Percentiles rank a stretch among this genome's conserved stretches.
Evolutionary conservation across 345 rosid species (phyloP).

Genomic region (Rhodomyrtus tomentosa): DNA sequence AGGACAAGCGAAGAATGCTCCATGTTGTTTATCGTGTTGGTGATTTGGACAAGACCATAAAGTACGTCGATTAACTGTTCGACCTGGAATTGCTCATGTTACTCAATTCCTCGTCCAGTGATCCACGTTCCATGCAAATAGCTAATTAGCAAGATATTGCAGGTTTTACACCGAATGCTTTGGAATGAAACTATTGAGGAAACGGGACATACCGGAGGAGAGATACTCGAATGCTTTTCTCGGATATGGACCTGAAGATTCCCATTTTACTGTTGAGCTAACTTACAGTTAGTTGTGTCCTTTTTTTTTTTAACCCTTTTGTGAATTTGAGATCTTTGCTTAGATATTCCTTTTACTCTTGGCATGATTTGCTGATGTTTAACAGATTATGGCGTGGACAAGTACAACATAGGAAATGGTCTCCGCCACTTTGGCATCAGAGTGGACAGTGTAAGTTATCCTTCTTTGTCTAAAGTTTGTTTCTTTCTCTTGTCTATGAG

Average conservation of each 20-base stretch:
- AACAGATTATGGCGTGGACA: conserved; percentile 91
- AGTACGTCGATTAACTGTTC: conserved; percentile 22
- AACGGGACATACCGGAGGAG: conserved; percentile 96
- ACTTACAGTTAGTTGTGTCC: conserved; percentile 58
- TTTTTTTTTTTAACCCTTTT: not conserved
- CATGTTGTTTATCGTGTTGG: conserved; percentile 99
- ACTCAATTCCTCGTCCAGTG: not conserved
- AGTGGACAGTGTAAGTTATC: conserved; percentile 70
- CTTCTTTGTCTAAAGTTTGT: not conserved
- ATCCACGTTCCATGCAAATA: not conserved
- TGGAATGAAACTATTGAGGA: conserved; percentile 89
- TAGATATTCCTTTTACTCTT: not conserved
- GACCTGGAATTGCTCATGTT: not conserved
- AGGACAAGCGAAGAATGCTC: conserved; percentile 81
- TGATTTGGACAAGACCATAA: conserved; percentile 83
- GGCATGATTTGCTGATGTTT: not conserved
- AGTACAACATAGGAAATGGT: conserved; percentile 69
- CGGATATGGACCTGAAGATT: conserved; percentile 97
- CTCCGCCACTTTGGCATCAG: conserved; percentile 94
- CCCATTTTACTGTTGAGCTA: conserved; percentile 82
- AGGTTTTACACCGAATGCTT: conserved; percentile 94
- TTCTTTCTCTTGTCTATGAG: not conserved
- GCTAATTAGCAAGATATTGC: not conserved
- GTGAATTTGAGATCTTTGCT: not conserved
- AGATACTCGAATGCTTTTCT: conserved; percentile 92